phyloP scores from a whole-genome alignment of 192 early-diverging fungal genomes.

The Anaeromyces robustus region DNA sequence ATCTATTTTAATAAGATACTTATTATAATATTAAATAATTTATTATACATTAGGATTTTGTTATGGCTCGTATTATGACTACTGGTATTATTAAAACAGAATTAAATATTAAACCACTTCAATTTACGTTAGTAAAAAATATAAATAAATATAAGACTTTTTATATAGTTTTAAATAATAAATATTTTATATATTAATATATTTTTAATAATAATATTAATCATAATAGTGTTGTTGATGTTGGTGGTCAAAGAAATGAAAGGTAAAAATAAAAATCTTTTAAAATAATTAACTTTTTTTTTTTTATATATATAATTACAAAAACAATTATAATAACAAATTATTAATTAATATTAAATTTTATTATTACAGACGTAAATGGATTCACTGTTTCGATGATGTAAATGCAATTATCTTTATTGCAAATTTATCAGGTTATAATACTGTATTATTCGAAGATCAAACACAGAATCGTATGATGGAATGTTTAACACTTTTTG shows the following conservation, averaged over 20 bases:
- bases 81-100: slow-evolving; percentile 2
- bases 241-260: slow-evolving; percentile 4
- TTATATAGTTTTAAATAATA: too few relatives aligned
- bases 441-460: slow-evolving; percentile 3
- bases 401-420: neutral
- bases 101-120: neutral
- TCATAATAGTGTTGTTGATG: neutral
- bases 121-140: neutral
- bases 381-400: slow-evolving; percentile 2
- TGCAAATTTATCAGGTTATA: slow-evolving; percentile 1
- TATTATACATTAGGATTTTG: neutral
- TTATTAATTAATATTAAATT: too few relatives aligned
- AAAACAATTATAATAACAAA: too few relatives aligned
- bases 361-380: neutral
- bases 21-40: too few relatives aligned
- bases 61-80: slow-evolving; percentile 4
- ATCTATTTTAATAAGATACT: too few relatives aligned
- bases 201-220: neutral
- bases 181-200: too few relatives aligned
- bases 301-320: too few relatives aligned
- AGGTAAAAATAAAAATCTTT: too few relatives aligned
- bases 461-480: slow-evolving; percentile 4
- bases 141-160: too few relatives aligned
- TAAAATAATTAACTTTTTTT: too few relatives aligned
- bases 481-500: slow-evolving; percentile 2